Evolutionary conservation across 2,329 filamentous ascomycete genomes (phyloP).

Genomic region (Aspergillus cejpii): DNA sequence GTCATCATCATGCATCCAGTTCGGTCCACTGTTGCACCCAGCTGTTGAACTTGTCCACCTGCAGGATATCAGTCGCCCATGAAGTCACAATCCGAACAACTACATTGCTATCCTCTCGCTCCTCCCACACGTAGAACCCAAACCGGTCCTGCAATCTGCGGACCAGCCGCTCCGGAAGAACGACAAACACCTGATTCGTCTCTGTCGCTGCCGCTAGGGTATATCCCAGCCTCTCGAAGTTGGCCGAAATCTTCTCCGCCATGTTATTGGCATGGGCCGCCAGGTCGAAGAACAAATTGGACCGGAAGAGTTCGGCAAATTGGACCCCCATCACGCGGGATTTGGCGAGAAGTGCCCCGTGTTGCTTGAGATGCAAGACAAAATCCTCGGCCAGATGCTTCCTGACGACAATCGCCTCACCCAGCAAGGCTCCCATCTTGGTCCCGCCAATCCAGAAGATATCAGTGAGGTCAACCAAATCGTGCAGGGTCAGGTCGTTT

Average conservation of each 20-base stretch:
- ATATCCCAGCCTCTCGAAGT: slow-evolving; percentile 42
- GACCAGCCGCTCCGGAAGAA: slow-evolving; percentile 38
- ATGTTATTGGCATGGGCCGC: slow-evolving; percentile 43
- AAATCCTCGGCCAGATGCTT: slow-evolving; percentile 43
- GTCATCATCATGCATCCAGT: background rate
- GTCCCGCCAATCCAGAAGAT: slow-evolving; percentile 53
- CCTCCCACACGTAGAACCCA: slow-evolving; percentile 47
- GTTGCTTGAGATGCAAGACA: slow-evolving; percentile 49
- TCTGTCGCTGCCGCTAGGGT: slow-evolving; percentile 42
- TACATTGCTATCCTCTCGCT: slow-evolving; percentile 33
- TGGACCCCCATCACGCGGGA: slow-evolving; percentile 46
- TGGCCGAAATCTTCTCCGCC: slow-evolving; percentile 41
- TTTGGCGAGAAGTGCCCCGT: slow-evolving; percentile 48
- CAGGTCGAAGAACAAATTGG: slow-evolving; percentile 44
- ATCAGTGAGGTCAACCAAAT: slow-evolving; percentile 45
- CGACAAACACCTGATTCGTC: slow-evolving; percentile 49
- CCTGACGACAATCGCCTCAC: slow-evolving; percentile 48
- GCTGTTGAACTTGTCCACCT: slow-evolving; percentile 37
- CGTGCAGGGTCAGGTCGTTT: slow-evolving; percentile 42
- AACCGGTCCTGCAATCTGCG: slow-evolving; percentile 40
- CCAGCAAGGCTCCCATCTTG: slow-evolving; percentile 47
- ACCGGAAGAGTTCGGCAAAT: slow-evolving; percentile 46
- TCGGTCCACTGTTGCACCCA: slow-evolving; percentile 25
- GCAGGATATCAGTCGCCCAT: slow-evolving; percentile 44
- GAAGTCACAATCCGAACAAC: slow-evolving; percentile 47